These are phyloP conservation scores for Phaeodactylum tricornutum DNA, from an alignment of 108 stramenopile species.

Conservation along the genomic window DNA sequence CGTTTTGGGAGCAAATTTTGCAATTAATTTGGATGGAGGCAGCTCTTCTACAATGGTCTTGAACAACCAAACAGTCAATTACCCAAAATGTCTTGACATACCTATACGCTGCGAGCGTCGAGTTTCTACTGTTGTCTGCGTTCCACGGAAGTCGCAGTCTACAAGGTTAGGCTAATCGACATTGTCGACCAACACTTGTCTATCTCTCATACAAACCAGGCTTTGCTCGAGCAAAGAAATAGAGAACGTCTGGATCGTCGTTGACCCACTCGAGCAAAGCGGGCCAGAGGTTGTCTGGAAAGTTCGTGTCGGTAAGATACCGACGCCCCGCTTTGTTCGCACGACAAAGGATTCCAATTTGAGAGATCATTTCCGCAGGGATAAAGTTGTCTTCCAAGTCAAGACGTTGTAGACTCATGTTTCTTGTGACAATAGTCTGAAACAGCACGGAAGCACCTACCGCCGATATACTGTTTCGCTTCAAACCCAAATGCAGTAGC, in stretches of 20 bases:
- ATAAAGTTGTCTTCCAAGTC: not conserved
- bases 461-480: slow-evolving; percentile 13
- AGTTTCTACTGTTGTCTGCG: slow-evolving; percentile 30
- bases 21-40: slow-evolving; percentile 41
- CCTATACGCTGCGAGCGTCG: slow-evolving; percentile 17
- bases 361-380: not conserved
- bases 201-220: not conserved
- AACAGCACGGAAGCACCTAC: not conserved
- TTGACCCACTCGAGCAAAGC: not conserved
- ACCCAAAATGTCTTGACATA: slow-evolving; percentile 29
- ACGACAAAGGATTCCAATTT: not conserved
- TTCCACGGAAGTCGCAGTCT: too few relatives aligned
- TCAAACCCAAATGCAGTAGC: slow-evolving; percentile 27
- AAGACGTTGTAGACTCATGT: not conserved
- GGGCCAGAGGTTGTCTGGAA: not conserved
- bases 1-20: slow-evolving; percentile 11
- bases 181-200: too few relatives aligned
- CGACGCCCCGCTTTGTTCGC: slow-evolving; percentile 5
- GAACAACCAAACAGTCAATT: slow-evolving; percentile 10
- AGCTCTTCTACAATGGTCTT: slow-evolving; percentile 22
- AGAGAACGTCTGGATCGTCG: slow-evolving; percentile 2
- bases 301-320: not conserved
- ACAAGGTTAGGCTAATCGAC: too few relatives aligned
- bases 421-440: not conserved
- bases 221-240: not conserved